These are phyloP conservation scores for Durio zibethinus DNA, from an alignment of 345 rosid species.

Conservation along the genomic window DNA sequence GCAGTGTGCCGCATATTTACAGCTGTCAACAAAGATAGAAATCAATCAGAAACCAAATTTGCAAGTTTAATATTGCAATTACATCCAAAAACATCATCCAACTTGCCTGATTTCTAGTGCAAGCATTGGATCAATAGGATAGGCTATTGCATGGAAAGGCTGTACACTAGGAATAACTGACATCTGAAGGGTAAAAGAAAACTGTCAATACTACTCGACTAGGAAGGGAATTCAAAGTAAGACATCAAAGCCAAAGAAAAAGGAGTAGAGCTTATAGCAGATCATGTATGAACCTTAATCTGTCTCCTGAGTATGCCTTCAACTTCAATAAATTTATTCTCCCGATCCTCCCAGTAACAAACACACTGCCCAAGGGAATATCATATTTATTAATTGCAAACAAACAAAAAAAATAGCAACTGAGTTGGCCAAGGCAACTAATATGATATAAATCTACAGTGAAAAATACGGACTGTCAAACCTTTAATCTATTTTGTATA, in stretches of 20 bases:
- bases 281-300: slow-evolving; percentile 53
- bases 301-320: slow-evolving; percentile 87
- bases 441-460: neutral
- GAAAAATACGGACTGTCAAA: neutral
- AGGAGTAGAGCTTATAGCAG: neutral
- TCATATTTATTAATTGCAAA: slow-evolving; percentile 2
- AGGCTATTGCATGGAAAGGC: slow-evolving; percentile 98
- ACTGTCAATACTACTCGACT: neutral
- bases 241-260: neutral
- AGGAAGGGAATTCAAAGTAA: neutral
- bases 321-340: slow-evolving; percentile 72
- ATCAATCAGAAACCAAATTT: neutral
- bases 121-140: slow-evolving; percentile 89
- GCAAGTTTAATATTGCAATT: neutral
- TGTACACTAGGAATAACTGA: slow-evolving; percentile 93
- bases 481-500: neutral
- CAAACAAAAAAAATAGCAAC: neutral
- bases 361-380: slow-evolving; percentile 50
- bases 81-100: neutral
- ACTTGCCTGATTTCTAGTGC: slow-evolving; percentile 91
- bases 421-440: neutral
- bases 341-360: slow-evolving; percentile 93
- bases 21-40: slow-evolving; percentile 41
- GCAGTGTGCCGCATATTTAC: slow-evolving; percentile 96
- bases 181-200: slow-evolving; percentile 46